Base-by-base conservation (phyloP, 345 rosid species). In the Cardamine occulta region DNA sequence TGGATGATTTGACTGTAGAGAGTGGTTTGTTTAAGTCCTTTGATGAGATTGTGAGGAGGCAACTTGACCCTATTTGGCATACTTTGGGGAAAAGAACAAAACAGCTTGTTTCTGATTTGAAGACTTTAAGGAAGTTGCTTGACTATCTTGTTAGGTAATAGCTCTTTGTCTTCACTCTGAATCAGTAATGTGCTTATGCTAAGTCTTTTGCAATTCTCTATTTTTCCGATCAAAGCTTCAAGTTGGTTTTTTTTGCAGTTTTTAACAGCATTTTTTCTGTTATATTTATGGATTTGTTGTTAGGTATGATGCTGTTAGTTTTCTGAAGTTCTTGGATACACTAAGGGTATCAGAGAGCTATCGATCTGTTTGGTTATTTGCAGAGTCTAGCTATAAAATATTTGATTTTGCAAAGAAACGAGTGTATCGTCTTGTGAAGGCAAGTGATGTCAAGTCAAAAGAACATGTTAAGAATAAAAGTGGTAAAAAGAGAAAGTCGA, bases 351-450 rank as follows among this genome's bases (percentile, higher is more conserved):
- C 99, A 1, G 97, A 95, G 87, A 95, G 97, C 83, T 92, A 88
- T 82, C 88, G 93, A n/a, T 90, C 99, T 72, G 97, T 95, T 73
- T 95, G 98, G 99, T 87, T 95, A 84, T 95, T 95, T 88, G 97
- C 99, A 32, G 98, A 92, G 82, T 84, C 99, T 51, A 92, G 99
- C 84, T 92, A 86, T 81, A 92, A 95, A 85, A 90, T 92, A 73
- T 95, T 95, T 85, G 99, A 95, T 77, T 89, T 84, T 79, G 98
- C 98, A 57, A 95, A 90, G 94, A 90, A 88, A 87, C 87, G 97
- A 57, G 99, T 88, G 49, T 95, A 90, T 79, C 85, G 86, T 40
- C 80, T 90, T 56, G 67, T 32, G 34, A 84, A 85, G 78, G 82
- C 89, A 53, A 86, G 82, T 80, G 89, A 82, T 39, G 68, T 60